Percentiles rank a stretch among this genome's conserved stretches.
Evolutionary conservation across 2,329 filamentous ascomycete species (phyloP).

Genomic region (Phaeosphaeriaceae sp.): DNA sequence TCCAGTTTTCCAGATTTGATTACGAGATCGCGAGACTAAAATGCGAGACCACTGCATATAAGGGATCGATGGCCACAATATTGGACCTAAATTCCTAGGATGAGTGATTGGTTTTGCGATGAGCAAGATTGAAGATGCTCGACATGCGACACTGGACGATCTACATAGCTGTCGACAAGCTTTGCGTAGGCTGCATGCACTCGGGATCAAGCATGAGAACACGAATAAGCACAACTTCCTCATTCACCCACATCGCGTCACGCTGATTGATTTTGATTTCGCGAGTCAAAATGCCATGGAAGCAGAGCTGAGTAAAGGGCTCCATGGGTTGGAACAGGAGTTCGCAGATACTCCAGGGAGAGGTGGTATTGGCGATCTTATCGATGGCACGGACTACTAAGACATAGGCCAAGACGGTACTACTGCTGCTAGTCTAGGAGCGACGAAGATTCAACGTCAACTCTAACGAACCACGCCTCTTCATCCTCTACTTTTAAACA

Average conservation of each 20-base stretch:
- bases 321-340: neutral
- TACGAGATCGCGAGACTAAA: slow-evolving; percentile 49
- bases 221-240: slow-evolving; percentile 10
- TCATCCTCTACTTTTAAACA: too few relatives aligned
- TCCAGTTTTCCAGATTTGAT: slow-evolving; percentile 49
- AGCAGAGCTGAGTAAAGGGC: neutral
- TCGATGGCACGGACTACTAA: neutral
- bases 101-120: slow-evolving; percentile 51
- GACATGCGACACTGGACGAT: slow-evolving; percentile 6
- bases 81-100: slow-evolving; percentile 50
- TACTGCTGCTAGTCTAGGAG: neutral
- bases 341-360: neutral
- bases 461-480: too few relatives aligned
- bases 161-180: slow-evolving; percentile 2
- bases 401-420: neutral
- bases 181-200: slow-evolving; percentile 2
- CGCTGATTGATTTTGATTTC: slow-evolving; percentile 7
- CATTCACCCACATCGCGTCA: slow-evolving; percentile 1
- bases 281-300: neutral
- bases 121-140: slow-evolving; percentile 27
- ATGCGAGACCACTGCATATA: slow-evolving; percentile 48
- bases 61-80: slow-evolving; percentile 43
- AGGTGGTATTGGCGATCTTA: neutral
- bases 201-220: slow-evolving; percentile 7
- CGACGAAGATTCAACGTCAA: too few relatives aligned